Evolutionary conservation across 2,329 filamentous ascomycete genomes (phyloP).

Genomic region (Talaromyces verruculosus): DNA sequence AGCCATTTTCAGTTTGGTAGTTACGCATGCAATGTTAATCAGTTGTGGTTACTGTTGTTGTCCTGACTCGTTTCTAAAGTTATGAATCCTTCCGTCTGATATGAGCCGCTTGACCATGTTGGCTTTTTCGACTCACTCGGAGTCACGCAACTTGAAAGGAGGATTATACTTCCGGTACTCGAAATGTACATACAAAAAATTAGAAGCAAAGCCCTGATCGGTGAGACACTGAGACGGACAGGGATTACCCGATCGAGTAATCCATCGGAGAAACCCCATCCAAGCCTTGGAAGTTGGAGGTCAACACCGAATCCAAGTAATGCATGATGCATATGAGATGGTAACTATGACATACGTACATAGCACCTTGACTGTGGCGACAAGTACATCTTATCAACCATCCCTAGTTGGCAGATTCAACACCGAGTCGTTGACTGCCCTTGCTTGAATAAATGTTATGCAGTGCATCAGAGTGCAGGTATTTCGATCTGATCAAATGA

Average conservation of each 20-base stretch:
- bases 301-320: not conserved
- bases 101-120: not conserved
- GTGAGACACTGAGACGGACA: not conserved
- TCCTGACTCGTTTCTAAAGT: not conserved
- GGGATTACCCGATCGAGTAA: not conserved
- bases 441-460: slow-evolving; percentile 7
- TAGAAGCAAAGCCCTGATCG: not conserved
- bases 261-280: not conserved
- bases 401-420: not conserved
- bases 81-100: not conserved
- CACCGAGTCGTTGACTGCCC: not conserved
- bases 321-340: not conserved
- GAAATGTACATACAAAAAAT: not conserved
- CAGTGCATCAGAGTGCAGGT: not conserved
- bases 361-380: not conserved
- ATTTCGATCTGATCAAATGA: not conserved
- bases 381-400: not conserved
- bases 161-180: not conserved
- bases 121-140: not conserved
- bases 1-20: not conserved
- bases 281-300: not conserved
- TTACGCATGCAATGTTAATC: slow-evolving; percentile 8
- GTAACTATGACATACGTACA: not conserved
- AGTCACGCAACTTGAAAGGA: not conserved
- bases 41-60: not conserved